Conservation (phyloP, 108 stramenopile species). For the Stephanodiscus minutulus region DNA sequence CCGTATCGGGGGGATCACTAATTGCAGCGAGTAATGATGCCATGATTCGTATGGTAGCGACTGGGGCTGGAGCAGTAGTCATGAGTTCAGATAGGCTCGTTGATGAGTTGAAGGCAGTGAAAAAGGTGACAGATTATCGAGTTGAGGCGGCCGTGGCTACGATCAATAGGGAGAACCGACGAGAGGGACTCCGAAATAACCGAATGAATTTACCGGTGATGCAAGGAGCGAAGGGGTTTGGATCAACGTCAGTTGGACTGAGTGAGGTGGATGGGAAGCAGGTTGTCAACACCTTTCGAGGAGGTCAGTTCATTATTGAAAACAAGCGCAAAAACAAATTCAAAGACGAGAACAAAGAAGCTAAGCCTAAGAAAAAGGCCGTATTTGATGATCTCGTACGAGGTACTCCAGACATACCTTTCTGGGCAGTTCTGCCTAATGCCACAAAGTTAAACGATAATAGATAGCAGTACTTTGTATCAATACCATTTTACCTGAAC, state of each 20-base stretch:
- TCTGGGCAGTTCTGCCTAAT: slow-evolving; percentile 1
- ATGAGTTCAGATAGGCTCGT: slow-evolving; percentile 79
- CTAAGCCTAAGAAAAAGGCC: slow-evolving; percentile 2
- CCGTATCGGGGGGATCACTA: slow-evolving; percentile 52
- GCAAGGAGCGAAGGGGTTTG: slow-evolving; percentile 38
- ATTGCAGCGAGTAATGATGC: slow-evolving; percentile 82
- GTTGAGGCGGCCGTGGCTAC: slow-evolving; percentile 79
- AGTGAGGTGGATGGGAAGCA: slow-evolving; percentile 40
- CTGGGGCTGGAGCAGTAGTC: slow-evolving; percentile 72
- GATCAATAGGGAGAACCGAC: slow-evolving; percentile 66
- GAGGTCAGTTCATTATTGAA: slow-evolving; percentile 62
- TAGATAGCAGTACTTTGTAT: background rate
- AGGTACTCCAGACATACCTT: background rate
- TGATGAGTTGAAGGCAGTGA: slow-evolving; percentile 79
- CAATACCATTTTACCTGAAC: too few relatives aligned
- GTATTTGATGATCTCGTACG: slow-evolving; percentile 4
- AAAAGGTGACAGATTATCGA: slow-evolving; percentile 65
- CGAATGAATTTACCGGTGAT: slow-evolving; percentile 21
- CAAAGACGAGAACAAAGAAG: background rate
- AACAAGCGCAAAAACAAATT: slow-evolving; percentile 61
- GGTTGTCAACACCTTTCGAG: slow-evolving; percentile 49
- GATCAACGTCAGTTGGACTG: slow-evolving; percentile 28
- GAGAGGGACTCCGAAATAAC: slow-evolving; percentile 59
- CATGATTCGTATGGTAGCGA: slow-evolving; percentile 75
- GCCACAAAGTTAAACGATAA: background rate